Base-by-base conservation (phyloP, 2,329 filamentous ascomycete genomes). In the Hymenoscyphus repandus region DNA sequence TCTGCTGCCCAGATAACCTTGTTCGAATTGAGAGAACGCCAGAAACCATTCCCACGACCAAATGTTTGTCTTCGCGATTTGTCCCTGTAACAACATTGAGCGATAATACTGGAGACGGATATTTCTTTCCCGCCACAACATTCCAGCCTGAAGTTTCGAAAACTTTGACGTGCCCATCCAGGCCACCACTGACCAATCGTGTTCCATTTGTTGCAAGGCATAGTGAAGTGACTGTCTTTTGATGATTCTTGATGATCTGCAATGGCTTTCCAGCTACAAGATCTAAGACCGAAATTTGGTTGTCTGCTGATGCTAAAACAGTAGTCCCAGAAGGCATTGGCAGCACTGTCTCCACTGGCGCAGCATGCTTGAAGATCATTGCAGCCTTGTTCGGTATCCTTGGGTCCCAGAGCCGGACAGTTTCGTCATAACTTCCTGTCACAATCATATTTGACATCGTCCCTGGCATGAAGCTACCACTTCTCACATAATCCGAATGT, bases 131-230 rank as follows among this genome's bases (percentile, higher is more conserved):
- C 36, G 89, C 86, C n/a, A 97, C 91, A 6, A 97, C 88, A 66
- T 96, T 96, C 93, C 93, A 99, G 45, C 82, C 85, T 1, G 84
- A 85, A 1, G 91, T 96, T 71, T 97, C 92, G 63, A 95, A 97
- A 36, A 99, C 83, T 72, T 99, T 99, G 72, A 97, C 85, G 70
- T 97, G 93, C 9, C 93, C 95, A 68, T 99, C 93, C 41, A 99
- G 77, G 17, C 86, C 90, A 69, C 90, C 93, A 58, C 86, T 91
- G 48, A 99, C 80, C 50, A 99, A 77, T 45, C 93, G 82, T 45
- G 82, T 82, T 42, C 88, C 88, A 59, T 87, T 82, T 40, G 89
- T 91, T 6, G 90, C 91, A 32, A 95, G 74, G 46, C 86, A 85
- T 49, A 99, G 77, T 6, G 87, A 85, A 0, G 93, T 97, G 53